Percentiles rank a stretch among this genome's conserved stretches.
These are phyloP conservation scores for Solanum aculeatissimum DNA, from an alignment of 305 asterid genomes.

Conservation along the genomic window DNA sequence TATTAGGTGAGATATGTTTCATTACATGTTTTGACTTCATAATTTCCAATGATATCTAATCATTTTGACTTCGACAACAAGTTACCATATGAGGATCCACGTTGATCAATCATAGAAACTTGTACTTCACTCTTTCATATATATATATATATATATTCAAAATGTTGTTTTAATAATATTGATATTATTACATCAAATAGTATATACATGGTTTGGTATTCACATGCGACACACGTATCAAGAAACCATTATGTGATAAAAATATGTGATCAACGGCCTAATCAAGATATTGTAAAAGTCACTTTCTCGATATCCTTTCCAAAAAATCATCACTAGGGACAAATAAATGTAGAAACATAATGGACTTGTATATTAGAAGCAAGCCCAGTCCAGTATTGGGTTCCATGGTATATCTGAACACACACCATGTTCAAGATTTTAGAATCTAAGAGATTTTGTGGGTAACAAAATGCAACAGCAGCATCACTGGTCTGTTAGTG, in stretches of 20 bases:
- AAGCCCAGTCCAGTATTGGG: neutral
- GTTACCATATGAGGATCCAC: neutral
- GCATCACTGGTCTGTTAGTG: neutral
- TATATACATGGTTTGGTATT: neutral
- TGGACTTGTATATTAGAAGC: neutral
- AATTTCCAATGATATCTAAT: neutral
- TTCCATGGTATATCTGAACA: too few species aligned
- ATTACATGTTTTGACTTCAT: neutral
- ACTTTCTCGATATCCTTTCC: neutral
- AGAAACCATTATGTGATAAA: neutral
- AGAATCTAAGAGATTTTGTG: neutral
- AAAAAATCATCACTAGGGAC: neutral
- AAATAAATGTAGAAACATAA: neutral
- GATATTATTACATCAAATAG: neutral
- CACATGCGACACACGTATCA: too few species aligned
- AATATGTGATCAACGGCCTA: neutral
- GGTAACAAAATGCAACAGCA: neutral
- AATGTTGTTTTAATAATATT: neutral
- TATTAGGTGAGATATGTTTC: neutral
- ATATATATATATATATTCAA: neutral
- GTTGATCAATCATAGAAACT: neutral
- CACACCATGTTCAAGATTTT: too few species aligned
- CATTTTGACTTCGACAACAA: neutral
- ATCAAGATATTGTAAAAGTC: neutral
- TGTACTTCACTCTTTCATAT: neutral